Evolutionary conservation across 805 yeast genomes (phyloP), one percentile per base, ranked within the genome.

Genomic region (Limtongia smithiae): DNA sequence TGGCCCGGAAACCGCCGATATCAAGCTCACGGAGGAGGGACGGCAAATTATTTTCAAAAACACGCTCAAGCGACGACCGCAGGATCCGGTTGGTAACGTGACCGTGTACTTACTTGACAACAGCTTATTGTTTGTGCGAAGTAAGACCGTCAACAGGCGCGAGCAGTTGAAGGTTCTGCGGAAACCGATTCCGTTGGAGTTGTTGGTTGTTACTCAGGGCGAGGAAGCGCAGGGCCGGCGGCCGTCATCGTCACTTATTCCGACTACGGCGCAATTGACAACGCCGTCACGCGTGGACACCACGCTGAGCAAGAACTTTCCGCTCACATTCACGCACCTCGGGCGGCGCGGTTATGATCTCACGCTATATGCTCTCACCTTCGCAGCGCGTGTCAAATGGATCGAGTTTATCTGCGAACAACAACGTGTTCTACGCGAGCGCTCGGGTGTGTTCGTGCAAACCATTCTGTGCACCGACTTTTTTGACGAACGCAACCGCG

Each of bases 131-230:
- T 83, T 93, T 65, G 90, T 88, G 18, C 83, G 91, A 62, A 83
- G 84, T 46, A 94, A 91, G 66, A 74, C 84, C 14, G 88, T 85
- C 46, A 90, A 86, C 65, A 89, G 89, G 68, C 79, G 95, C 62
- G 97, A 91, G 62, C 94, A 86, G 54, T 84, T 85, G 61, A 84
- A 89, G 61, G 97, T 91, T 12, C 86, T 84, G 66, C 93, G 91
- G 62, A 77, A 90, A 60, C 70, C 70, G 4, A 65, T 67, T 37
- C 71, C 70, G 2, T 55, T 67, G 36, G 69, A 65, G 44, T 47
- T 67, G 36, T 56, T 67, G 25, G 51, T 63, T 11, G 46, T 57
- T 8, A 79, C 91, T 30, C 78, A 90, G 45, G 81, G 84, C 2
- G 94, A 85, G 62, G 96, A 88, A 52, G 89, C 93, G 12, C 59